These are phyloP conservation scores for Hepatocystis sp. DNA, from an alignment of 169 alveolate species.

Conservation along the genomic window DNA sequence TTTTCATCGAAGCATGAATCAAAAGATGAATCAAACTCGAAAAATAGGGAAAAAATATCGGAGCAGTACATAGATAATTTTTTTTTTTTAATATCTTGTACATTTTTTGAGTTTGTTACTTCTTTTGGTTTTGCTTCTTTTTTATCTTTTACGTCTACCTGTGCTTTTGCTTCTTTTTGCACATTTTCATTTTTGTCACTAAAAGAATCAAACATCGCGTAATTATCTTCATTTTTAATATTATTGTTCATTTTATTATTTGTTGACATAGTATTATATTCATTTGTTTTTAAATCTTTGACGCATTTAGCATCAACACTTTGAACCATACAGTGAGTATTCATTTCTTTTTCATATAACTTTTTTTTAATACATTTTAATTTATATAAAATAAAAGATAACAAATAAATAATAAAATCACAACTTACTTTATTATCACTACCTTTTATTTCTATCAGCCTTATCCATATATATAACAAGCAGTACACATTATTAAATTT, in stretches of 20 bases:
- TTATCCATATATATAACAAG: constrained; percentile 48
- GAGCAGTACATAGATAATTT: constrained; percentile 45
- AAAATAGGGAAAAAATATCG: constrained; percentile 49
- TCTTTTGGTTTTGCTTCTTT: neutral
- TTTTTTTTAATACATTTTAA: constrained; percentile 12
- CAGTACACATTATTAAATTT: constrained; percentile 56
- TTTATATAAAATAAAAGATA: constrained; percentile 48
- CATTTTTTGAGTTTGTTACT: neutral
- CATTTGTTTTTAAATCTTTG: no score
- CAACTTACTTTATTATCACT: constrained; percentile 20
- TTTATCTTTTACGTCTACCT: neutral
- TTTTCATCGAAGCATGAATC: constrained; percentile 39
- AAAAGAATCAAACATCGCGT: no score
- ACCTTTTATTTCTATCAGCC: constrained; percentile 50
- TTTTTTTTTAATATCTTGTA: constrained; percentile 12
- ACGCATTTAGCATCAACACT: no score
- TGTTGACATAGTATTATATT: no score
- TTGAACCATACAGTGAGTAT: no score
- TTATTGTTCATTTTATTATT: no score
- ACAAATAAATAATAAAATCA: constrained; percentile 59
- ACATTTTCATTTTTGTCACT: neutral
- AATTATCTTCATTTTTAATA: no score
- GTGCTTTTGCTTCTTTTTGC: constrained; percentile 4
- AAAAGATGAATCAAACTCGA: constrained; percentile 60
- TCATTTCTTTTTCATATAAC: constrained; percentile 37